phyloP scores from a whole-genome alignment of 371 early-diverging fungal species.

The Mucor ambiguus region DNA sequence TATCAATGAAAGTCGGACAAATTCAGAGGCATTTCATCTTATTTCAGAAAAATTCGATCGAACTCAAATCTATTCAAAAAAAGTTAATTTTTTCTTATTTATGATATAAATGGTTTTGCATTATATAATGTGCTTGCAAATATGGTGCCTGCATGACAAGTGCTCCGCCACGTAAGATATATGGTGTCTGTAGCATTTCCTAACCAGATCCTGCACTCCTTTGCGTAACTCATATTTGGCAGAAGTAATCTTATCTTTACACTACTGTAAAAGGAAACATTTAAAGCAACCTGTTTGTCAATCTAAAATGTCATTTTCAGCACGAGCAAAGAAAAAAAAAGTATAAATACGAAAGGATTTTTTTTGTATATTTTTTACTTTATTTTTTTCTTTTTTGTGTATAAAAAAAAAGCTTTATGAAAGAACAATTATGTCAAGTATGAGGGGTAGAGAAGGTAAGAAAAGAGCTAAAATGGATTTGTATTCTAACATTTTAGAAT shows the following conservation, averaged over 20 bases:
- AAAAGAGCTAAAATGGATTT: neutral
- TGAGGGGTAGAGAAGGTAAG: neutral
- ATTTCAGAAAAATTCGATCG: too few relatives aligned
- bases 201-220: neutral
- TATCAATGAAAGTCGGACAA: too few relatives aligned
- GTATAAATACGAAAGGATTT: neutral
- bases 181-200: too few relatives aligned
- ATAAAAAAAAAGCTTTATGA: neutral
- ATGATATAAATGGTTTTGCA: too few relatives aligned
- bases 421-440: conserved; percentile 2
- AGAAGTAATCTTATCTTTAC: conserved; percentile 3
- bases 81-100: too few relatives aligned
- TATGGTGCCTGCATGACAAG: too few relatives aligned
- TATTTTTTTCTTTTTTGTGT: neutral
- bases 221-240: conserved; percentile 1
- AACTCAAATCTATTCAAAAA: too few relatives aligned
- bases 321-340: neutral
- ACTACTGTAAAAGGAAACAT: conserved; percentile 9
- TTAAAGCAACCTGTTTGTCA: neutral
- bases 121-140: too few relatives aligned
- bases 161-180: too few relatives aligned
- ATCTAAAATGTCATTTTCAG: neutral
- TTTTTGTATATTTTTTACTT: neutral
- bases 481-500: conserved; percentile 22
- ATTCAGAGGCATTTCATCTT: too few relatives aligned